Percentiles rank a stretch among this genome's conserved stretches.
These are phyloP conservation scores for Microbotryum silenes-acaulis DNA, from an alignment of 1,284 basidiomycete genomes.

Conservation along the genomic window DNA sequence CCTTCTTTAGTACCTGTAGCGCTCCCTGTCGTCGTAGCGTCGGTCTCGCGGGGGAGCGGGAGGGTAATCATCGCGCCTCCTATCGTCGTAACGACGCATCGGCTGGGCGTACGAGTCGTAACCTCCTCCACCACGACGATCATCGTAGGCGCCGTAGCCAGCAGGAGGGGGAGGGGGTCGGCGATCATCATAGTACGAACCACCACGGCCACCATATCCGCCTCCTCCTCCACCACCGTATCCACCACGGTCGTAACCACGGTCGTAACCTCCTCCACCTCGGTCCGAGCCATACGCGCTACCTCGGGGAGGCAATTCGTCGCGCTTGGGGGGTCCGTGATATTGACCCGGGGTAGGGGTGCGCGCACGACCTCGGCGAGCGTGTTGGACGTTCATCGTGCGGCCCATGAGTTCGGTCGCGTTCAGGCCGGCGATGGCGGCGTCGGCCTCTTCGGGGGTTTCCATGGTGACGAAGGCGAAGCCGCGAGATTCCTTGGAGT, in stretches of 20 bases:
- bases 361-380: slow-evolving; percentile 83
- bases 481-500: slow-evolving; percentile 88
- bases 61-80: slow-evolving; percentile 4
- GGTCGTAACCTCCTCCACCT: slow-evolving; percentile 38
- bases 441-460: slow-evolving; percentile 74
- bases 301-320: slow-evolving; percentile 21
- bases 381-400: slow-evolving; percentile 77
- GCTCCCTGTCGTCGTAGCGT: slow-evolving; percentile 15
- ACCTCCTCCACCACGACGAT: slow-evolving; percentile 9
- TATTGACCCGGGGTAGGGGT: slow-evolving; percentile 93
- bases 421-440: slow-evolving; percentile 74
- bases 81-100: slow-evolving; percentile 14
- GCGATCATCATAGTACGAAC: slow-evolving; percentile 4
- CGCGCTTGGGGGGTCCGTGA: slow-evolving; percentile 73
- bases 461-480: slow-evolving; percentile 98
- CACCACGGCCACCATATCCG: slow-evolving; percentile 4
- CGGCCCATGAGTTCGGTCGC: slow-evolving; percentile 79
- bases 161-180: background rate
- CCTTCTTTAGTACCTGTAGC: background rate
- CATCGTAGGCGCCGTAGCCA: slow-evolving; percentile 7
- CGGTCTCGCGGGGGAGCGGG: slow-evolving; percentile 3
- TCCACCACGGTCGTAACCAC: slow-evolving; percentile 39
- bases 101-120: slow-evolving; percentile 15
- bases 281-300: slow-evolving; percentile 43
- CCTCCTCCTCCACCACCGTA: slow-evolving; percentile 39